Evolutionary conservation across 2,329 filamentous ascomycete genomes (phyloP).

Genomic region (Colletotrichum simmondsii): DNA sequence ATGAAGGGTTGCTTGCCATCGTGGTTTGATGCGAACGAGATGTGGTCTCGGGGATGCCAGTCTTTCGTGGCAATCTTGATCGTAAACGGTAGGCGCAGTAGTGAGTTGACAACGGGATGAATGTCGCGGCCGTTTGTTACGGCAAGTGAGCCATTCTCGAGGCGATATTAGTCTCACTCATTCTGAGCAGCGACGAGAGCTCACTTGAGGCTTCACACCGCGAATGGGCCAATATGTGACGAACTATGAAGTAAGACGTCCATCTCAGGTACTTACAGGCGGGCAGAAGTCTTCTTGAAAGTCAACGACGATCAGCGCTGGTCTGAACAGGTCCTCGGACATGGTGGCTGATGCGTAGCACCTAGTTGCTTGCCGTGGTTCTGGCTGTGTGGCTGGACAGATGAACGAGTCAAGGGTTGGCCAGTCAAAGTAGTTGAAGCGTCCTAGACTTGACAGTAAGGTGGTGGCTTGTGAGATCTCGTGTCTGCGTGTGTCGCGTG

Average conservation of each 20-base stretch:
- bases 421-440: too few relatives aligned
- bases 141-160: constrained; percentile 83
- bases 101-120: constrained; percentile 76
- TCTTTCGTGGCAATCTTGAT: constrained; percentile 90
- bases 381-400: neutral
- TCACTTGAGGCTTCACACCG: neutral
- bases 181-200: neutral
- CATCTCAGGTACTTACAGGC: constrained; percentile 68
- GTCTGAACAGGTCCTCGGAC: constrained; percentile 49
- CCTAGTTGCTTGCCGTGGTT: neutral
- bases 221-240: constrained; percentile 17
- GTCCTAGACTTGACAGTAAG: neutral
- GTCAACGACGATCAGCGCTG: constrained; percentile 79
- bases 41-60: constrained; percentile 84
- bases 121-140: constrained; percentile 80
- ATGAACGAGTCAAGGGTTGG: neutral
- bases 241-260: constrained; percentile 8
- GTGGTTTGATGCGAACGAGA: constrained; percentile 92
- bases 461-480: neutral
- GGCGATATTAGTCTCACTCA: constrained; percentile 1
- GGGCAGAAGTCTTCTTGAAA: constrained; percentile 96
- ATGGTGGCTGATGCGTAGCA: constrained; percentile 29
- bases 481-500: neutral
- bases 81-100: constrained; percentile 78
- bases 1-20: constrained; percentile 73